Base-by-base conservation (phyloP, 306 rosid species). In the Fragaria vesca region DNA sequence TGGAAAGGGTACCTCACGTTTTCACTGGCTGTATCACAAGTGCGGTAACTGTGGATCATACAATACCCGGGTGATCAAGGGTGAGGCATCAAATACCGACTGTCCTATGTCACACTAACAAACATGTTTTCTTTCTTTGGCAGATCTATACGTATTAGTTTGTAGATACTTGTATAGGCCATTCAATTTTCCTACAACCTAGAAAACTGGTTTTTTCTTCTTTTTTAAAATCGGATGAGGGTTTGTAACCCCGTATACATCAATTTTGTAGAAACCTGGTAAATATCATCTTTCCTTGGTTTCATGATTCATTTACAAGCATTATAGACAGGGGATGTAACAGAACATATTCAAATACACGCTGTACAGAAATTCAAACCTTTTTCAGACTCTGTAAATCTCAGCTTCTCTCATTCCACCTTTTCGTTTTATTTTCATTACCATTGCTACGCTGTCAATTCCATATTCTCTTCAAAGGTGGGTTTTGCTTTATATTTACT, bases 21-120 rank as follows among this genome's bases (percentile, higher is more conserved):
- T 96, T 87, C 99, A 96, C 86, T 96, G 99, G 99, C 52, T 96
- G 58, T 96, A 93, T 81, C 99, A 91, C 77, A 96, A 96, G 85
- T 96, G 99, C 57, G 92, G 86, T 76, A 81, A 6, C 82, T 96
- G 99, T 71, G 94, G 99, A 43, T 96, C 99, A 16, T 96, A 96
- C 83, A 96, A 96, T 61, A 91, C 97, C 76, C 88, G 97, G 42
- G 99, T 96, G 80, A 96, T 96, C 94, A 93, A 83, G 85, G 85
- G 60, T 2, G 96, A 91, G 84, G 69, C 83, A 36, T 21, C 90
- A 76, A 68, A 80, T 81, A 65, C 83, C 7, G 88, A 75, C 74
- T 93, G 98, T 87, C 81, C 86, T 20, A 51, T 80, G 12, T 66
- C 85, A 18, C 81, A 77, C 28, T 85, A 78, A 78, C 73, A 48